phyloP scores from a whole-genome alignment of 495 filamentous ascomycete genomes.

The Melanomma pulvis-pyrius region DNA sequence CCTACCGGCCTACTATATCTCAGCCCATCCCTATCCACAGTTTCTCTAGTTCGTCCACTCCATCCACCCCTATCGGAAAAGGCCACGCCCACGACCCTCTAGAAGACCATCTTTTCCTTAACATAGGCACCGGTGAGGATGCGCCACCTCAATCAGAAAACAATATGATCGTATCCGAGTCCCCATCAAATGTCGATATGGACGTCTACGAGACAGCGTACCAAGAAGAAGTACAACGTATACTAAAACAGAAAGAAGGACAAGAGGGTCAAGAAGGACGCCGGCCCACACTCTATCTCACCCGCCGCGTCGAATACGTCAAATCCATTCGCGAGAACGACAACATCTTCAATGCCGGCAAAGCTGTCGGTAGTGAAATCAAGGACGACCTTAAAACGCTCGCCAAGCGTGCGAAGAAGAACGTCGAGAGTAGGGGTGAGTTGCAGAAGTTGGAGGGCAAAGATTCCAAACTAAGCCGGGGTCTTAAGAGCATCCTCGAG shows the following conservation, averaged over 20 bases:
- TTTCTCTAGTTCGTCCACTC: conserved; percentile 14
- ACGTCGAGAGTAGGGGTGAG: conserved; percentile 16
- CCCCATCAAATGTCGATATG: conserved; percentile 75
- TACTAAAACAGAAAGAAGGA: conserved; percentile 52
- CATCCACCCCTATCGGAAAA: conserved; percentile 47
- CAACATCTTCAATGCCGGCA: conserved; percentile 27
- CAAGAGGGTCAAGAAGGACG: conserved; percentile 18
- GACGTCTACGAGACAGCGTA: conserved; percentile 90
- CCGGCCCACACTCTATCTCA: conserved; percentile 57
- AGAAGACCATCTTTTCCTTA: conserved; percentile 67
- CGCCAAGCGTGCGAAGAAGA: conserved; percentile 22
- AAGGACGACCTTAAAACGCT: conserved; percentile 25
- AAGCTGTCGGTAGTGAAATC: conserved; percentile 5
- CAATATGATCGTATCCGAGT: conserved; percentile 67
- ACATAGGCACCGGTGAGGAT: conserved; percentile 66
- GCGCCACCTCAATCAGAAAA: conserved; percentile 40
- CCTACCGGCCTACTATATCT: conserved; percentile 15
- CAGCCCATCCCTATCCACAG: conserved; percentile 39
- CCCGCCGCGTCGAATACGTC: conserved; percentile 60
- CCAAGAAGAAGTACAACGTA: conserved; percentile 75
- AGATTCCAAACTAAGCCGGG: conserved; percentile 10
- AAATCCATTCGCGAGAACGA: conserved; percentile 39
- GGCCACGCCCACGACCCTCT: conserved; percentile 69
- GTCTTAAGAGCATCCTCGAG: conserved; percentile 15
- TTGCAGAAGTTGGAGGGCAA: conserved; percentile 25